Base-by-base conservation (phyloP, 352 stramenopile species). In the Aphanomyces cochlioides region DNA sequence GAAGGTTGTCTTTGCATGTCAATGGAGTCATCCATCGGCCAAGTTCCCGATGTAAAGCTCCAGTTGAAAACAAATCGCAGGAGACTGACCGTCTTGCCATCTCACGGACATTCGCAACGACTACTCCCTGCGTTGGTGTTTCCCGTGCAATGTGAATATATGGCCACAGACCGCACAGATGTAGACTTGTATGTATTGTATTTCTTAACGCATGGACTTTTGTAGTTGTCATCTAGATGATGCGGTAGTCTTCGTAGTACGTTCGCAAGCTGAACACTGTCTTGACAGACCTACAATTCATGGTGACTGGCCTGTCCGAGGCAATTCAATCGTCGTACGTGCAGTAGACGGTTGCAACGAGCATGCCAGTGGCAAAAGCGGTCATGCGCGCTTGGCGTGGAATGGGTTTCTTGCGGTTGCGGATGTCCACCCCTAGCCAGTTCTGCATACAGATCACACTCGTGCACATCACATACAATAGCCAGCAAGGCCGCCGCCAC, bases 201-300 rank as follows among this genome's bases (percentile, higher is more conserved):
- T 28, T 28, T 28, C 28, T 28, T 28, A 28, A 28, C 28, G 28
- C 28, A 28, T 28, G 28, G 28, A 28, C 28, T 50, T 2, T n/a
- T 50, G 17, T 48, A 48, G 15, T 50, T 50, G 43, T 50, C 43
- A 50, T 50, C 17, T 50, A n/a, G 17, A 50, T 12, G 28, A 28
- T 28, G 17, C 17, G 43, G 43, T 50, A 50, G 43, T 50, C 43
- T 50, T 50, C 43, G 43, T 50, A 50, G 43, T 50, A 50, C 43
- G 43, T 50, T 12, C 43, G 43, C 43, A 50, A n/a, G 43, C 43
- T 50, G 17, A 50, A 50, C 43, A 50, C 43, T 12, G 43, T 50
- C 43, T 50, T 50, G 43, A 50, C 43, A n/a, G 43, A 50, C 43
- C 43, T 50, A n/a, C 43, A 50, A 50, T 50, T 12, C 10, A 50